Percentiles rank a stretch among this genome's conserved stretches.
phyloP scores from a whole-genome alignment of 495 filamentous ascomycete species.

The Xylaria longipes region DNA sequence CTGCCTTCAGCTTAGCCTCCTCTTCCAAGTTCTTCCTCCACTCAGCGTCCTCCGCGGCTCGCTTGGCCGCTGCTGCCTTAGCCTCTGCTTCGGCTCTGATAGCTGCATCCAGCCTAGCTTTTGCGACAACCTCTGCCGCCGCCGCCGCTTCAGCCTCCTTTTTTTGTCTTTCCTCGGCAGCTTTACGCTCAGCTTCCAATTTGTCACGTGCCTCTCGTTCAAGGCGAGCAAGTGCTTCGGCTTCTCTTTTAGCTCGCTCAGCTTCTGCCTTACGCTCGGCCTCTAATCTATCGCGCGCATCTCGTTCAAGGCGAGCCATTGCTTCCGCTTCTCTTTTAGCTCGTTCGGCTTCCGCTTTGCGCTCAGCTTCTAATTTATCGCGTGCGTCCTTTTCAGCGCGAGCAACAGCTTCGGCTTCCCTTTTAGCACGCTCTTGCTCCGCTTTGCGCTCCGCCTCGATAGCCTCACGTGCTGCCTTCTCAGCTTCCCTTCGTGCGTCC shows the following conservation, averaged over 20 bases:
- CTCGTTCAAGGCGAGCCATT: conserved; percentile 43
- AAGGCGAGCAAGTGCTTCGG: conserved; percentile 44
- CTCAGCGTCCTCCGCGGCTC: conserved; percentile 55
- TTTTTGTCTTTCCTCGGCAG: conserved; percentile 59
- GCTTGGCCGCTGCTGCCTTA: conserved; percentile 47
- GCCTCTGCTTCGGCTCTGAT: conserved; percentile 50
- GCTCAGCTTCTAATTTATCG: conserved; percentile 45
- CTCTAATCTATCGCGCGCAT: conserved; percentile 50
- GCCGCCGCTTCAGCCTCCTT: conserved; percentile 57
- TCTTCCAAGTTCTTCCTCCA: conserved; percentile 51
- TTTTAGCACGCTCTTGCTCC: conserved; percentile 37
- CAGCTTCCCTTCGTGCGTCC: conserved; percentile 51
- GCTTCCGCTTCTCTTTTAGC: conserved; percentile 35
- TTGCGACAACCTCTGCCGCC: conserved; percentile 48
- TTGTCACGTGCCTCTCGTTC: conserved; percentile 47
- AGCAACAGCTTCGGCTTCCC: conserved; percentile 39
- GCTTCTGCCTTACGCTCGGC: conserved; percentile 44
- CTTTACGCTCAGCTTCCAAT: conserved; percentile 48
- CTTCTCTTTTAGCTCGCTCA: conserved; percentile 45
- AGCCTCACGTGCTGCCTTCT: conserved; percentile 48
- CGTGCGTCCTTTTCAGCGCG: conserved; percentile 48
- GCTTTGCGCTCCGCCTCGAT: conserved; percentile 47
- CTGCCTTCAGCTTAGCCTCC: conserved; percentile 39
- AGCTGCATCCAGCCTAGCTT: conserved; percentile 48
- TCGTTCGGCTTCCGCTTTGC: conserved; percentile 44